Evolutionary conservation across 2,329 filamentous ascomycete genomes (phyloP), one percentile per base, ranked within the genome.

Genomic region (Fusarium austroafricanum): DNA sequence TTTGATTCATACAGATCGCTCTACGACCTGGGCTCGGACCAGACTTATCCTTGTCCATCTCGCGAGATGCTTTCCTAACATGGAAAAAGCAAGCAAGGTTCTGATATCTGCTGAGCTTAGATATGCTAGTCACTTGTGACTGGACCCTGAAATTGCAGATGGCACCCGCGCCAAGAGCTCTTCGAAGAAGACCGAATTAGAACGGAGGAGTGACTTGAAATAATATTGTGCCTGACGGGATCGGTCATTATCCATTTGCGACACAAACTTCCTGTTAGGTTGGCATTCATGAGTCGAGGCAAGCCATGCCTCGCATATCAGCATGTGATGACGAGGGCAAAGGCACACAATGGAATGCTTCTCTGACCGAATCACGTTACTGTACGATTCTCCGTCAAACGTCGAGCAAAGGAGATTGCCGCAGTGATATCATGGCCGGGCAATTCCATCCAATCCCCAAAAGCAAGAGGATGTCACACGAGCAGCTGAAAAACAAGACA

Each of bases 401-500:
- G 2, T 14, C 18, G 14, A 20, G 8, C 11, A 10, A 21, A n/a
- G 51, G 11, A 23, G 12, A 20, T 3, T 45, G 4, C 20, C 28
- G 21, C 12, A 3, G 18, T 49, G 61, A 60, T 44, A 55, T 65
- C 61, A 61, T 61, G 14, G 0, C 26, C 17, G 45, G 46, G 2
- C 37, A 29, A 10, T 21, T 21, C 40, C 50, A 40, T 21, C 42
- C 46, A 65, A 47, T 56, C 8, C 26, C 11, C 10, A 29, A 23
- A 8, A 14, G 14, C 18, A 20, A 52, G 12, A 17, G 14, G 4
- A 42, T 3, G n/a, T 9, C 52, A 38, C 17, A 61, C 44, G 31
- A 37, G 29, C 28, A 33, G 35, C n/a, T 20, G 11, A 28, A 8
- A 40, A 40, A 4, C 8, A 21, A 15, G 11, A 5, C 4, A 1